phyloP scores from a whole-genome alignment of 805 yeast species.

The Priceomyces fermenticarens region DNA sequence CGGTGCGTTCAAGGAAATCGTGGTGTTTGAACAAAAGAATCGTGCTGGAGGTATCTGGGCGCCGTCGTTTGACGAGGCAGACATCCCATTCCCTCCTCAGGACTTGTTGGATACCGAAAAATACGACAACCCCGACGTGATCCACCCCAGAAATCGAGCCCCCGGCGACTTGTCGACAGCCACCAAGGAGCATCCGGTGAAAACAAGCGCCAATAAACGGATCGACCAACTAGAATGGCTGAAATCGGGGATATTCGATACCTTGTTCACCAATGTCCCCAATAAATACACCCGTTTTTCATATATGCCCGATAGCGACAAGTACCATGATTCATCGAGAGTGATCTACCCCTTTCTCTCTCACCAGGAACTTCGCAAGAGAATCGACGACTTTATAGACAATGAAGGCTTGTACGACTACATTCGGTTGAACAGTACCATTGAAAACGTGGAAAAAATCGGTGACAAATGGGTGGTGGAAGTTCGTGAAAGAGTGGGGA shows the following conservation, averaged over 20 bases:
- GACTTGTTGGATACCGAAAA: conserved; percentile 25
- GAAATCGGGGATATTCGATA: conserved; percentile 34
- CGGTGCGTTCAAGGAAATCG: conserved; percentile 28
- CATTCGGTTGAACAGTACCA: conserved; percentile 38
- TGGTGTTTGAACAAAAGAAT: conserved; percentile 43
- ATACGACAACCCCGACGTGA: conserved; percentile 31
- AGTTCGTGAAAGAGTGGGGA: conserved; percentile 11
- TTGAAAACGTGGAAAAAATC: conserved; percentile 33
- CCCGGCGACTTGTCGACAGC: conserved; percentile 15
- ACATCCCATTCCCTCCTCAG: conserved; percentile 27
- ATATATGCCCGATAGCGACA: conserved; percentile 22
- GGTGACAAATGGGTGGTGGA: conserved; percentile 36
- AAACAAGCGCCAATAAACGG: conserved; percentile 4
- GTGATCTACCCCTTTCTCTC: conserved; percentile 36
- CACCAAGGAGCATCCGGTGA: conserved; percentile 16
- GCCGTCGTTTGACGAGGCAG: conserved; percentile 18
- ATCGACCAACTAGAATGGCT: conserved; percentile 32
- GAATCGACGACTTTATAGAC: conserved; percentile 25
- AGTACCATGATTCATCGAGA: conserved; percentile 19
- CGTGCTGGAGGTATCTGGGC: conserved; percentile 49
- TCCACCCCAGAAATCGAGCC: conserved; percentile 16
- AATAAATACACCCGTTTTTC: conserved; percentile 36
- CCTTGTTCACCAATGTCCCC: conserved; percentile 42
- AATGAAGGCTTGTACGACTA: conserved; percentile 23
- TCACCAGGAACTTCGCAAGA: conserved; percentile 27